A percentile compares a stretch with the other conserved stretches of the same genome.
Evolutionary conservation across 345 rosid species (phyloP).

Genomic region (Dipteronia sinensis): DNA sequence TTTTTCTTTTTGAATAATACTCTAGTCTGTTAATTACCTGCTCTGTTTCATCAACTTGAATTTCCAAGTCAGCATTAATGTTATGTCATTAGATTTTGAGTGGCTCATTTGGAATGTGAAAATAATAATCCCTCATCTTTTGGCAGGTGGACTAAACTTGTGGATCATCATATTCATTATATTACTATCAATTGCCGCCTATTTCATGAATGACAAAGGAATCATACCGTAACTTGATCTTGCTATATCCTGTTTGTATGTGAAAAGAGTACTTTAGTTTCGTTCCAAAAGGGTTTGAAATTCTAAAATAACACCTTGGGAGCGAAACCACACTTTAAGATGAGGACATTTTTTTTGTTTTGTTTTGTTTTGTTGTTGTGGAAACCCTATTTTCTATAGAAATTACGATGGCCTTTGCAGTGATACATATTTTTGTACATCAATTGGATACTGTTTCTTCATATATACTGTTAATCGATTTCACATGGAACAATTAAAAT

Average conservation of each 20-base stretch:
- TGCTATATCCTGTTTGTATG: too few species aligned
- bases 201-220: constrained; percentile 37
- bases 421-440: not conserved
- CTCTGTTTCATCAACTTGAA: too few species aligned
- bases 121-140: not conserved
- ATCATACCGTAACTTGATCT: constrained; percentile 12
- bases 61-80: too few species aligned
- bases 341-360: not conserved
- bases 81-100: too few species aligned
- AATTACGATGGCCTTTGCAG: not conserved
- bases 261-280: not conserved
- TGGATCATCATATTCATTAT: constrained; percentile 42
- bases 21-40: too few species aligned
- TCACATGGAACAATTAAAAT: too few species aligned
- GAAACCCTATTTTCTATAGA: not conserved
- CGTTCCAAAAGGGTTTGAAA: not conserved
- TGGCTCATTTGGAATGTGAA: not conserved
- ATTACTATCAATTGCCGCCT: constrained; percentile 41
- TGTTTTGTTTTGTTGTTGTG: too few species aligned
- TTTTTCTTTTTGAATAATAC: too few species aligned
- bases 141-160: constrained; percentile 43
- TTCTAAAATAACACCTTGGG: not conserved
- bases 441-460: not conserved
- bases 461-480: too few species aligned
- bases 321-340: not conserved